A percentile compares a stretch with the other conserved stretches of the same genome.
These are phyloP conservation scores for Glomus cerebriforme DNA, from an alignment of 192 early-diverging fungal genomes.

Conservation along the genomic window DNA sequence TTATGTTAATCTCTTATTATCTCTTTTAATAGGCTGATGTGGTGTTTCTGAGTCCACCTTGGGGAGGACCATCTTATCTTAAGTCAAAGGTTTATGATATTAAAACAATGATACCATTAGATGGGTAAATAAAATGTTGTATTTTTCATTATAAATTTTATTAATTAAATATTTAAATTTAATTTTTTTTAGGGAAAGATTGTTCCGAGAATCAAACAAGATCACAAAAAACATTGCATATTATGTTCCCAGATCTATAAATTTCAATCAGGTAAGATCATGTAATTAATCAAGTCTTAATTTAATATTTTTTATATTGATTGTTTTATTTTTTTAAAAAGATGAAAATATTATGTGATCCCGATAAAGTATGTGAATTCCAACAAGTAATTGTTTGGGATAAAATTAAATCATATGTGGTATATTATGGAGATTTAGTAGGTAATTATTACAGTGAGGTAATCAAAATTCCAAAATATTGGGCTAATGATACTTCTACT, in stretches of 20 bases:
- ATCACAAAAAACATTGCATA: constrained; percentile 80
- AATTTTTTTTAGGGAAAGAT: constrained; percentile 51
- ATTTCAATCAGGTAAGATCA: constrained; percentile 58
- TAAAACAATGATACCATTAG: constrained; percentile 70
- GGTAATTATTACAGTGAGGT: constrained; percentile 9
- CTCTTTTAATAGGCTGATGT: constrained; percentile 68
- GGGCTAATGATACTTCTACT: too few species aligned
- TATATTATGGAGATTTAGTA: constrained; percentile 80
- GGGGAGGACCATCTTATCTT: constrained; percentile 89
- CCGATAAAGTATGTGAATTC: constrained; percentile 69
- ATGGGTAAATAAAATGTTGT: constrained; percentile 56
- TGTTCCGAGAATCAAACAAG: constrained; percentile 62
- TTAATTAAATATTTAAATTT: constrained; percentile 13
- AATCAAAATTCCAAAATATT: too few species aligned
- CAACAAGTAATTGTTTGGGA: constrained; percentile 75
- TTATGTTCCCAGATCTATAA: constrained; percentile 84
- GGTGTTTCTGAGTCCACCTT: constrained; percentile 93
- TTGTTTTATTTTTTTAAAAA: constrained; percentile 27
- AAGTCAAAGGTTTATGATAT: constrained; percentile 62
- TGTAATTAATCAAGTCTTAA: background rate
- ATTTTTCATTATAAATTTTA: background rate
- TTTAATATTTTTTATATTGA: background rate
- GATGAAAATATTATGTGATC: constrained; percentile 56
- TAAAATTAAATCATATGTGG: constrained; percentile 67
- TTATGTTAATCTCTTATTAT: constrained; percentile 24